Base-by-base conservation (phyloP, 257 asterid species). In the Rubia yunnanensis region DNA sequence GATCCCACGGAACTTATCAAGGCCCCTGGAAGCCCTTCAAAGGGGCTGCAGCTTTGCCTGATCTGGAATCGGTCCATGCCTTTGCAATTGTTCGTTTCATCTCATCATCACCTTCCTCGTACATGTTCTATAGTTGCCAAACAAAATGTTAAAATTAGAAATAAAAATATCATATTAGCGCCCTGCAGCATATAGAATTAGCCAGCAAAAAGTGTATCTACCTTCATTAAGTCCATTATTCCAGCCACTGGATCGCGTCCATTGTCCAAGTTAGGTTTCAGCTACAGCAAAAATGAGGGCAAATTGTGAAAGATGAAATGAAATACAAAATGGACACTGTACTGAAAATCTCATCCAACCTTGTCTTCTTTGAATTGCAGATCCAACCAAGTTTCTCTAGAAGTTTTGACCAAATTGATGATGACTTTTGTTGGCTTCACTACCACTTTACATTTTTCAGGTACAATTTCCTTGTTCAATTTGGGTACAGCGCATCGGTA, bases 161-260 rank as follows among this genome's bases (percentile, higher is more conserved):
- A 55, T 18, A 34, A 26, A 11, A 17, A 14, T 34, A 14, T 53
- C 5, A 6, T 1, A 35, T 15, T 1, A 35, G 49, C 23, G 15
- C 44, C 41, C 10, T 36, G 14, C 14, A 38, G 44, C 10, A 36
- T 7, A 14, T 22, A 46, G 22, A n/a, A n/a, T n/a, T n/a, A n/a
- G n/a, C n/a, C n/a, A n/a, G 5, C 24, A 20, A 57, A 55, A n/a
- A 58, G 60, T 32, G 5, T 48, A 26, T 9, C 6, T 78, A 87
- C 97, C 97, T 89, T 89, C 97, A 89, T 89, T 79, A 89, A 63
- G 76, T 77, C 95, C 97, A 89, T 89, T 66, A 89, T 85, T 60
- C 97, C 95, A 60, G 97, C 89, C 97, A 89, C 87, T 14, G 95
- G 97, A 75, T 89, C 97, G 50, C 79, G 71, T 26, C 84, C 86